Evolutionary conservation across 352 stramenopile genomes (phyloP).

Genomic region (Achlya hypogyna): DNA sequence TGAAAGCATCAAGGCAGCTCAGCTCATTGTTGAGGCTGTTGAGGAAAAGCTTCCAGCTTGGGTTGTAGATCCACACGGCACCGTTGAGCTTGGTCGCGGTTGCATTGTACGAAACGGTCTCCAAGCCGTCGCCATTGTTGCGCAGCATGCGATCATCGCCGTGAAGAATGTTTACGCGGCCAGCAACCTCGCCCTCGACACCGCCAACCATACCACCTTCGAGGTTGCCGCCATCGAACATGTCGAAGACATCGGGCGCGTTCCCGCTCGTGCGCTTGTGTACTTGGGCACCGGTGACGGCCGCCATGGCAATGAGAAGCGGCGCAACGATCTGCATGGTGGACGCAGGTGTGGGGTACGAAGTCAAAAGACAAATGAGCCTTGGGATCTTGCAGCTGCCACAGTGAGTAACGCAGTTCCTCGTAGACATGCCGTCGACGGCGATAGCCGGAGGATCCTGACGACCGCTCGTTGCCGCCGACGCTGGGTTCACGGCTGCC

Average conservation of each 20-base stretch:
- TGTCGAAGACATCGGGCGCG: neutral
- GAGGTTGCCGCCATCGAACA: neutral
- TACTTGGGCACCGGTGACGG: neutral
- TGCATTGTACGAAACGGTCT: neutral
- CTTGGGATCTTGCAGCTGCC: neutral
- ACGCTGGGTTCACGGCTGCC: too few species aligned
- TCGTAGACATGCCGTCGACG: neutral
- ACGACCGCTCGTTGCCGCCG: too few species aligned
- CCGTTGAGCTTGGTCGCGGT: neutral
- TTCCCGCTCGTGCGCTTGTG: neutral
- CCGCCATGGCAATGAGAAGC: neutral
- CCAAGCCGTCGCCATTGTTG: neutral
- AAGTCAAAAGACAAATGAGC: neutral
- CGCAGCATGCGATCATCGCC: neutral
- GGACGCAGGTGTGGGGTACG: neutral
- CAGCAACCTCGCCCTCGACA: neutral
- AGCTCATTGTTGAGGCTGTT: neutral
- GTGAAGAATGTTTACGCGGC: neutral
- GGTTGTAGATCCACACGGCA: conserved; percentile 2
- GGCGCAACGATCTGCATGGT: neutral
- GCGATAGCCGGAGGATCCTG: too few species aligned
- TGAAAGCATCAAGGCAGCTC: neutral
- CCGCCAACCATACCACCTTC: neutral
- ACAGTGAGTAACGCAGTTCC: neutral
- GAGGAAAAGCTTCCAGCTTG: conserved; percentile 4